Percentiles rank a stretch among this genome's conserved stretches.
Evolutionary conservation across 2,329 filamentous ascomycete genomes (phyloP).

Genomic region (Phoma sp.): DNA sequence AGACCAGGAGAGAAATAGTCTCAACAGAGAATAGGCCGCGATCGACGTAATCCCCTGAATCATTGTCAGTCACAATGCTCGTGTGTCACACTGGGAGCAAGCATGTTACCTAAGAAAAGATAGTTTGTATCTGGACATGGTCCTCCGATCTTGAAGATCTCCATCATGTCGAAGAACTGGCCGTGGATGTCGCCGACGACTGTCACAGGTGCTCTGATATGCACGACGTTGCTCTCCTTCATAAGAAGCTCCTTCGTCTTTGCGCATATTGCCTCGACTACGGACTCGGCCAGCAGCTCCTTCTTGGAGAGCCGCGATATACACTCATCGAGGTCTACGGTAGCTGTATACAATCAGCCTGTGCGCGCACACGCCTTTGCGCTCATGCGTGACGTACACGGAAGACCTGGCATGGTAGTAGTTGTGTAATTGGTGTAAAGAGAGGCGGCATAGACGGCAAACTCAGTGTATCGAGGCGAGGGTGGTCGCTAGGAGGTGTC

Average conservation of each 20-base stretch:
- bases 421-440: constrained; percentile 23
- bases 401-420: constrained; percentile 57
- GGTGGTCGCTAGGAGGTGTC: constrained; percentile 46
- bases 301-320: constrained; percentile 97
- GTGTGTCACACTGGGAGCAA: constrained; percentile 21
- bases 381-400: constrained; percentile 49
- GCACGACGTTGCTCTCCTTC: constrained; percentile 99
- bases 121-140: constrained; percentile 99
- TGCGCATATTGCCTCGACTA: constrained; percentile 98
- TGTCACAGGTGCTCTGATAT: constrained; percentile 92
- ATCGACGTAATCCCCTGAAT: constrained; percentile 91
- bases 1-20: constrained; percentile 96
- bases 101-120: constrained; percentile 80
- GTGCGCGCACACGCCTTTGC: constrained; percentile 3
- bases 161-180: constrained; percentile 98
- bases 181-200: constrained; percentile 99
- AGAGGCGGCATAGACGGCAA: constrained; percentile 36
- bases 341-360: constrained; percentile 63
- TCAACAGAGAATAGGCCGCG: constrained; percentile 98
- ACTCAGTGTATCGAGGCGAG: constrained; percentile 46
- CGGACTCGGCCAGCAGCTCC: constrained; percentile 93
- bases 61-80: constrained; percentile 22
- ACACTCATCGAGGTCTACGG: constrained; percentile 98
- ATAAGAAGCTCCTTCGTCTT: constrained; percentile 99
- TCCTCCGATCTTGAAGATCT: constrained; percentile 98